These are phyloP conservation scores for Candida multigemmis DNA, from an alignment of 805 yeast genomes.

Conservation along the genomic window DNA sequence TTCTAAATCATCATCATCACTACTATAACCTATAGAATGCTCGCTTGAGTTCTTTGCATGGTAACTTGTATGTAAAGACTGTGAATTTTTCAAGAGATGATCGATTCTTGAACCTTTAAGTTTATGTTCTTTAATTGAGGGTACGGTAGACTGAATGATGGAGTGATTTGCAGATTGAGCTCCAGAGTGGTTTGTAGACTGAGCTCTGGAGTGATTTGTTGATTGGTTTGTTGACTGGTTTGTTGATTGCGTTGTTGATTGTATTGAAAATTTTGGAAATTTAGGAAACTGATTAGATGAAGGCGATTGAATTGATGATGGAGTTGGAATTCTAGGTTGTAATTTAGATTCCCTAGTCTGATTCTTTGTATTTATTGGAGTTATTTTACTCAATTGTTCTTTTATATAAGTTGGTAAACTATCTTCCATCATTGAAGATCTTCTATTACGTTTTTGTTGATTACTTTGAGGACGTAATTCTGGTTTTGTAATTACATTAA, in stretches of 20 bases:
- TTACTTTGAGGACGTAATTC: not conserved
- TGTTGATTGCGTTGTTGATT: not conserved
- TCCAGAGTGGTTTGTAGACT: slow-evolving; percentile 1
- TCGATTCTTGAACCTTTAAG: slow-evolving; percentile 15
- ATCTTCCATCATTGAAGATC: slow-evolving; percentile 27
- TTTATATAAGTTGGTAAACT: slow-evolving; percentile 26
- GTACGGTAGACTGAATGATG: no score
- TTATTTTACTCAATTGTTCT: slow-evolving; percentile 5
- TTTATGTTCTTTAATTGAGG: slow-evolving; percentile 3
- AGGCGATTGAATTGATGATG: not conserved
- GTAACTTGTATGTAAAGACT: slow-evolving; percentile 22
- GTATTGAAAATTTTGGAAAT: slow-evolving; percentile 3
- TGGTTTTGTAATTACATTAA: not conserved
- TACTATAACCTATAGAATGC: slow-evolving; percentile 8
- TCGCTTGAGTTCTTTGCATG: slow-evolving; percentile 8
- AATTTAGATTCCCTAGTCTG: no score
- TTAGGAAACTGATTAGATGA: slow-evolving; percentile 1
- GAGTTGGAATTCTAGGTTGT: no score
- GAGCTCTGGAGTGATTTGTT: slow-evolving; percentile 1
- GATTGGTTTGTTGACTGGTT: not conserved
- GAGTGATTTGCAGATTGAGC: slow-evolving; percentile 1
- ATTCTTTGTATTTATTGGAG: not conserved
- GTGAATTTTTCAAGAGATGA: slow-evolving; percentile 26
- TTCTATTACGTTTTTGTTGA: slow-evolving; percentile 7
- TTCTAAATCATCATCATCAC: slow-evolving; percentile 21